Evolutionary conservation across 208 protist genomes (phyloP), one percentile per base, ranked within the genome.

Genomic region (Crithidia fasciculata): DNA sequence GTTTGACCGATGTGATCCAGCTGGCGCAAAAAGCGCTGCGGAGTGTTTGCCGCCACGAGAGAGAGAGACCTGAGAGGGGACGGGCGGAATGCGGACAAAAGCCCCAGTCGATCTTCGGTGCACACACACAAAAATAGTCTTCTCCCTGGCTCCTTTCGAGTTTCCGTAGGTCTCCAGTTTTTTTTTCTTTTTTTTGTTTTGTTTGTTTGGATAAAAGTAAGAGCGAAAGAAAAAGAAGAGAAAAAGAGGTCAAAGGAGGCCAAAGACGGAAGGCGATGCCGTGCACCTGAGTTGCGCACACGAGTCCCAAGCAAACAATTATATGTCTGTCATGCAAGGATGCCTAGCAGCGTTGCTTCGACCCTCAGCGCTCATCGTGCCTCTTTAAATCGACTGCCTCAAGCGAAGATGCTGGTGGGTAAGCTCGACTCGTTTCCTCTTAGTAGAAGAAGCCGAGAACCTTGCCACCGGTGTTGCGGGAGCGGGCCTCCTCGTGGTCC

Each of bases 381-480:
- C 28, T 28, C 28, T 28, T 28, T 28, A 7, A 43, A 66, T 19
- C 59, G 18, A 66, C 45, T 68, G 62, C 50, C 62, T 68, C 62
- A 68, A 68, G 62, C 62, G 43, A 57, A 68, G 62, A 68, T 45
- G 62, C 18, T 47, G 50, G 62, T 55, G 43, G 4, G 43, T n/a
- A 4, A 13, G 13, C 37, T 64, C 59, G 3, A 47, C 59, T 18
- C 50, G 8, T 3, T 28, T 28, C 28, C 1, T 28, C 28, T 28
- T 43, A 47, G 12, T 36, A 66, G 61, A 53, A 55, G 28, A 99
- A 99, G 74, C 99, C 99, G 67, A 99, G 96, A 62, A 99, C 97
- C 95, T 99, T 99, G 69, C 99, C 99, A 97, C 99, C 99, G 82
- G 98, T 99, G 90, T 99, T 95, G 82, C 98, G 97, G 49, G 95